Evolutionary conservation across 2,329 filamentous ascomycete genomes (phyloP).

Genomic region (Talaromyces marneffei): DNA sequence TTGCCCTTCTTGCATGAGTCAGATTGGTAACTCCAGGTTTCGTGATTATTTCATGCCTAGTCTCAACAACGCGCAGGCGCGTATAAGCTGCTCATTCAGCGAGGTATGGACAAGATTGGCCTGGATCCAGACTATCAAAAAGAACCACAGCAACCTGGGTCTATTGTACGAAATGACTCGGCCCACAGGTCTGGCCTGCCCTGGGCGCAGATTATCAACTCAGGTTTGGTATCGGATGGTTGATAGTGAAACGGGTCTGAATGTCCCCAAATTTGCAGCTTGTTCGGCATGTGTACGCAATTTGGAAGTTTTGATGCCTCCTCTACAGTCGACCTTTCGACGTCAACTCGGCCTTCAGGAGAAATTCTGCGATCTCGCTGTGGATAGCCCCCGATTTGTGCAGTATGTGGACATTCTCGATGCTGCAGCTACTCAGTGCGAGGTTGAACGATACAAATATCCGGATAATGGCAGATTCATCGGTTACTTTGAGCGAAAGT

Average conservation of each 20-base stretch:
- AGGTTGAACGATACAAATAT: constrained; percentile 25
- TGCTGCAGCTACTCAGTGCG: constrained; percentile 43
- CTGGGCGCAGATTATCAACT: constrained; percentile 49
- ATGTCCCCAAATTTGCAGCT: constrained; percentile 65
- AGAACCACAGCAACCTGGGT: constrained; percentile 58
- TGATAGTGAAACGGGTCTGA: constrained; percentile 59
- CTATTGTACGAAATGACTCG: constrained; percentile 65
- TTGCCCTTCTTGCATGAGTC: constrained; percentile 72
- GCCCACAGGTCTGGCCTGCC: constrained; percentile 55
- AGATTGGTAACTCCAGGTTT: constrained; percentile 66
- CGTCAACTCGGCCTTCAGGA: constrained; percentile 42
- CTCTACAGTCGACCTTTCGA: constrained; percentile 60
- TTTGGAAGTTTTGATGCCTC: constrained; percentile 67
- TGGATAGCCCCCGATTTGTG: constrained; percentile 52
- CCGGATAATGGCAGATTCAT: constrained; percentile 58
- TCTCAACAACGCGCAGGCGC: constrained; percentile 51
- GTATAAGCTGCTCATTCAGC: constrained; percentile 72
- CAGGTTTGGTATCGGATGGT: constrained; percentile 71
- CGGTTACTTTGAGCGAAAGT: constrained; percentile 56
- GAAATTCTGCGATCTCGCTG: constrained; percentile 65
- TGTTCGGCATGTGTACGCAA: constrained; percentile 69
- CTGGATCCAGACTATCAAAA: constrained; percentile 72
- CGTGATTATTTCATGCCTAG: constrained; percentile 60
- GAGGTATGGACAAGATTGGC: constrained; percentile 78
- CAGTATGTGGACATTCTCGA: constrained; percentile 54